Evolutionary conservation across 2,329 filamentous ascomycete species (phyloP).

Genomic region (Exophiala phaeomuriformis): DNA sequence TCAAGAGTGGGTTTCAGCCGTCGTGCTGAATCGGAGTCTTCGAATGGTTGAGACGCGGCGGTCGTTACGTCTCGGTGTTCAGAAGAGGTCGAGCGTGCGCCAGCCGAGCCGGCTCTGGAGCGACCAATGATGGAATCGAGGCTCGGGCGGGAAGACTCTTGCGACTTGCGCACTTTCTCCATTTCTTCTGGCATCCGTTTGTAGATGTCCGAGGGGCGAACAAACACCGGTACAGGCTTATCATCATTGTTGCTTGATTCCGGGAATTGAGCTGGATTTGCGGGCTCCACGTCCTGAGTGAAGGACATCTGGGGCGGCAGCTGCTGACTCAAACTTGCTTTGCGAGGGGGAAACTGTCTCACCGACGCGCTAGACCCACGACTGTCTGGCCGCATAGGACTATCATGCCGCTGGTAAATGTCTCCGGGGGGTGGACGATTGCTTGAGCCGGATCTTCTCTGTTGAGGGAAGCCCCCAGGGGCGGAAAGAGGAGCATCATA

Average conservation of each 20-base stretch:
- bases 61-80: constrained; percentile 11
- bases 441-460: constrained; percentile 13
- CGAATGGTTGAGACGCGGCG: constrained; percentile 10
- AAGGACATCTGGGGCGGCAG: constrained; percentile 10
- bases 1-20: constrained; percentile 42
- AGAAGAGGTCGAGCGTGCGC: constrained; percentile 27
- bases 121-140: constrained; percentile 38
- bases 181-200: constrained; percentile 62
- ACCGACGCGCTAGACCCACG: constrained; percentile 19
- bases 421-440: constrained; percentile 26
- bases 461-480: constrained; percentile 14
- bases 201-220: constrained; percentile 71
- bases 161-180: constrained; percentile 48
- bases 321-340: constrained; percentile 53
- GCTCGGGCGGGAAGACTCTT: constrained; percentile 53
- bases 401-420: constrained; percentile 17
- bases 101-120: constrained; percentile 9
- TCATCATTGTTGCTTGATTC: constrained; percentile 4
- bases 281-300: constrained; percentile 1
- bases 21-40: constrained; percentile 34
- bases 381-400: constrained; percentile 25
- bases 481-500: constrained; percentile 18
- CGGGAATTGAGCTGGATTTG: not conserved
- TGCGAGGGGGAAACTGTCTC: constrained; percentile 51
- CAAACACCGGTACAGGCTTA: constrained; percentile 39